Evolutionary conservation across 352 stramenopile genomes (phyloP), one percentile per base, ranked within the genome.

Genomic region (Elongisporangium anandrum): DNA sequence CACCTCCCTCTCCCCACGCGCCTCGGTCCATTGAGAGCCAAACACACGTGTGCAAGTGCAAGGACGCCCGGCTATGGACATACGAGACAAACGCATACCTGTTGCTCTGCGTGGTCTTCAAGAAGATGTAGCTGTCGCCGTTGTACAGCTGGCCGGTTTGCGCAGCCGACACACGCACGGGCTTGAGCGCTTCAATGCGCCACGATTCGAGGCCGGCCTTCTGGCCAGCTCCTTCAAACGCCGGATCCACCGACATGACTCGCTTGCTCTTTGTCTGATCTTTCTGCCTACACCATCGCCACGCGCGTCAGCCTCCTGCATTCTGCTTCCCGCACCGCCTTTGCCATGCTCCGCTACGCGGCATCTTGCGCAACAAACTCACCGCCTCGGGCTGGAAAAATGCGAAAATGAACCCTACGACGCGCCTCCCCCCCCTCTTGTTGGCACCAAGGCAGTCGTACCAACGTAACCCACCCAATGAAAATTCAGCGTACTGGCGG

Each of bases 121-220:
- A 79, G 53, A 98, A 88, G 70, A 99, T 98, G 82, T 99, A 99
- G 54, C 85, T 97, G 83, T 99, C 96, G 49, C 96, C 96, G n/a
- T 67, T 86, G 81, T 97, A 84, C 63, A 99, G 96, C 59, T 88
- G 90, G 51, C 95, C 90, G 57, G 94, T 68, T 7, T 90, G 68
- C 51, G 81, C 56, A 15, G 60, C 41, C 0, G 81, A 57, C 49
- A 90, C 68, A 12, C 63, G 59, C 63, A 92, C 79, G n/a, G 85
- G 79, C 66, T 86, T 56, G 20, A 96, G 63, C 59, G 92, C 76
- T 71, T 96, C 83, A 45, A 96, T 90, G 60, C 87, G 85, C 87
- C 87, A 96, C 49, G 77, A 77, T 66, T 92, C 79, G 41, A 95
- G 71, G 16, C 86, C 87, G 13, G 71, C 64, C 63, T 73, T 68